phyloP scores from a whole-genome alignment of 352 stramenopile species.

The Phytopythium mirpurense region DNA sequence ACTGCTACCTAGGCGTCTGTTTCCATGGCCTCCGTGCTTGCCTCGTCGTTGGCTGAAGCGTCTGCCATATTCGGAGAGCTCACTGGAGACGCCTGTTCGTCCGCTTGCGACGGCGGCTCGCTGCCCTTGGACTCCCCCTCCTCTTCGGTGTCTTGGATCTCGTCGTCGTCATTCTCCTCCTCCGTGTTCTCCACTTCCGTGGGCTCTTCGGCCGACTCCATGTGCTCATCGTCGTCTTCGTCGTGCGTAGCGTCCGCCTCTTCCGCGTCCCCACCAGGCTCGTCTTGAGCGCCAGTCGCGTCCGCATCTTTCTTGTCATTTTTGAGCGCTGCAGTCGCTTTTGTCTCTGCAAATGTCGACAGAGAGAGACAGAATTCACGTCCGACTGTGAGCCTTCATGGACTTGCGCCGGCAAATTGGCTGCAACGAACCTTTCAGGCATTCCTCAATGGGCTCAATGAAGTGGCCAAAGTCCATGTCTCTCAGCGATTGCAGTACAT shows the following conservation, averaged over 20 bases:
- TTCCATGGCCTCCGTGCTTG: conserved; percentile 18
- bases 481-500: conserved; percentile 62
- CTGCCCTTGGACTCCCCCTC: conserved; percentile 11
- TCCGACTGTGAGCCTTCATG: too few relatives aligned
- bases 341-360: conserved; percentile 40
- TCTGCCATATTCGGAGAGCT: neutral
- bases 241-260: conserved; percentile 22
- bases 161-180: conserved; percentile 6
- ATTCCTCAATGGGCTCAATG: conserved; percentile 58
- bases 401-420: too few relatives aligned
- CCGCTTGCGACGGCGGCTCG: neutral
- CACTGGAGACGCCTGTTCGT: neutral
- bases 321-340: conserved; percentile 25
- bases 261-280: conserved; percentile 23
- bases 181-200: conserved; percentile 14
- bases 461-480: conserved; percentile 83
- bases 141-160: conserved; percentile 14
- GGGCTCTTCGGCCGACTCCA: conserved; percentile 34
- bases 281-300: conserved; percentile 23
- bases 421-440: conserved; percentile 47
- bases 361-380: too few relatives aligned
- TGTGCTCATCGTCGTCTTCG: conserved; percentile 31
- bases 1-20: conserved; percentile 14
- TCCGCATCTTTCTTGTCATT: conserved; percentile 22
- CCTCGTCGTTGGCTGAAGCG: neutral